A percentile compares a stretch with the other conserved stretches of the same genome.
These are phyloP conservation scores for Penicillium sp. DNA, from an alignment of 2,329 filamentous ascomycete genomes.

Conservation along the genomic window DNA sequence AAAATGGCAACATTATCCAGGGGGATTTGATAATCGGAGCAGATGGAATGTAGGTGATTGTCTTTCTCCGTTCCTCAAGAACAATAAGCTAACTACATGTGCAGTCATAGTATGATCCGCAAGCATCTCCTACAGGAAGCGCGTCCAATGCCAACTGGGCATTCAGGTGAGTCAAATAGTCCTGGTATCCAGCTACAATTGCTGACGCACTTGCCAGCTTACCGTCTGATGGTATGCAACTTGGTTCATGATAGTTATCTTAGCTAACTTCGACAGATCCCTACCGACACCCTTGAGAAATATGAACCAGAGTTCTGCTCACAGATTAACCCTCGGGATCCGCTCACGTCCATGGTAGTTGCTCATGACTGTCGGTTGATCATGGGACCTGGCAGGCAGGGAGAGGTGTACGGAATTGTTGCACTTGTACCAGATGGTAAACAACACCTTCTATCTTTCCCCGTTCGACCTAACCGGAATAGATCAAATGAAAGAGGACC, in stretches of 20 bases:
- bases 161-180: conserved; percentile 11
- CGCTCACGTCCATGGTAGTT: conserved; percentile 50
- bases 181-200: not conserved
- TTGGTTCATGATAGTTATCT: not conserved
- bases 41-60: conserved; percentile 27
- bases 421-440: conserved; percentile 45
- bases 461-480: not conserved
- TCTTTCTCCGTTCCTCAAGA: too few species aligned
- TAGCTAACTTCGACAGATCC: conserved; percentile 6
- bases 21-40: conserved; percentile 32
- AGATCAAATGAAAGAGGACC: conserved; percentile 41
- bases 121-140: conserved; percentile 19
- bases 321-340: conserved; percentile 38
- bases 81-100: not conserved
- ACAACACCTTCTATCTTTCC: too few species aligned
- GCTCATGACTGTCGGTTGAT: conserved; percentile 46
- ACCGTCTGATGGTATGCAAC: conserved; percentile 14
- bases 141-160: conserved; percentile 10
- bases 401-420: conserved; percentile 46
- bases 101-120: conserved; percentile 21
- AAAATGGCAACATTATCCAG: conserved; percentile 13
- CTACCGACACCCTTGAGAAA: conserved; percentile 10
- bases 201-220: conserved; percentile 3
- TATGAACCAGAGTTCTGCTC: conserved; percentile 23
- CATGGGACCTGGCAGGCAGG: conserved; percentile 48